Conservation (phyloP, 352 stramenopile genomes). For the Pythium sp. region DNA sequence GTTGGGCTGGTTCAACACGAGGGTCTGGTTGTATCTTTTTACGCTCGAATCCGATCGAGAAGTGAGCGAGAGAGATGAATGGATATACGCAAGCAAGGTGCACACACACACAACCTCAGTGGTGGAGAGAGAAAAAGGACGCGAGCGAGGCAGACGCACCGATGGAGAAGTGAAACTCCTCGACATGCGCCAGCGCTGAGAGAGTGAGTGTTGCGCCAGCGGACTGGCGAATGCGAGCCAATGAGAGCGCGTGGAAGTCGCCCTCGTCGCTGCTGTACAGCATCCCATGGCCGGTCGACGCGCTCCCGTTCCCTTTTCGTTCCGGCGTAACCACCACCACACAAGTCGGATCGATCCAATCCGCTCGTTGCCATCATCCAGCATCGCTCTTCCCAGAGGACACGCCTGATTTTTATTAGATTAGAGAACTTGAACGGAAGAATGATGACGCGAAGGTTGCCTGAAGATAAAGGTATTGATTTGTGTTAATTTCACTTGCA, state of each 20-base stretch:
- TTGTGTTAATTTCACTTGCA: neutral
- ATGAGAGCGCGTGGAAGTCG: neutral
- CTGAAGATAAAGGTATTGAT: neutral
- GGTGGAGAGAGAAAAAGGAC: neutral
- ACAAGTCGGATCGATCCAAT: neutral
- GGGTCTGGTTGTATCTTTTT: neutral
- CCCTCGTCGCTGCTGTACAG: neutral
- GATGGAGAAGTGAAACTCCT: conserved; percentile 1
- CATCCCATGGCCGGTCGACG: neutral
- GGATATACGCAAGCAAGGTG: neutral
- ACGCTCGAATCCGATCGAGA: neutral
- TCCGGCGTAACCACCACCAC: neutral
- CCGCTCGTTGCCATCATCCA: neutral
- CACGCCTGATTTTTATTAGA: neutral
- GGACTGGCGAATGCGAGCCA: conserved; percentile 3
- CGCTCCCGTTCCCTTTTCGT: neutral
- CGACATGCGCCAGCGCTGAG: neutral
- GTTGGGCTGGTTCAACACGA: neutral
- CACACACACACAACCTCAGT: no score
- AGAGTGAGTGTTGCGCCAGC: neutral
- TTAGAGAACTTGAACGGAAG: neutral
- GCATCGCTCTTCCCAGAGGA: neutral
- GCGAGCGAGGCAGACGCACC: neutral
- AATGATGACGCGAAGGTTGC: neutral
- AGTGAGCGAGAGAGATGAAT: conserved; percentile 1